phyloP scores from a whole-genome alignment of 257 asterid genomes.

The Verbena officinalis region DNA sequence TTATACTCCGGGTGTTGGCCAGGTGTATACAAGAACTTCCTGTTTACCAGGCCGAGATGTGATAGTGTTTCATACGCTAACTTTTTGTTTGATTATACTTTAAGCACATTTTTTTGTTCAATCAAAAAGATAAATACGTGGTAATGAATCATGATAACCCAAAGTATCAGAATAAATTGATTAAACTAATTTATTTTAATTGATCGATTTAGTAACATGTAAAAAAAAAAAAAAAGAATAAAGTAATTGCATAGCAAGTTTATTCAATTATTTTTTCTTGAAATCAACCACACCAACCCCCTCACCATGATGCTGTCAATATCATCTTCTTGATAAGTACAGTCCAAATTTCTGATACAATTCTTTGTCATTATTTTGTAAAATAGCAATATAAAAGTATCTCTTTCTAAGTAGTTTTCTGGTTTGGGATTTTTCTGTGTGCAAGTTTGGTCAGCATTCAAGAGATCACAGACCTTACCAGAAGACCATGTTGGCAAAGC shows the following conservation, averaged over 20 bases:
- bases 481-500: constrained; percentile 1
- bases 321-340: background rate
- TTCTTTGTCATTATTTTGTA: background rate
- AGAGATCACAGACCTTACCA: background rate
- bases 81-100: background rate
- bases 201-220: no score
- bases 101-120: background rate
- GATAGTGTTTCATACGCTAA: constrained; percentile 1
- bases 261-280: background rate
- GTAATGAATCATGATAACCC: background rate
- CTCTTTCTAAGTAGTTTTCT: background rate
- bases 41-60: no score
- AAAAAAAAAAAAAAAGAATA: no score
- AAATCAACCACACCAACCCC: constrained; percentile 3
- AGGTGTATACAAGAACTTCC: no score
- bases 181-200: no score
- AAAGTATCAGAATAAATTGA: no score
- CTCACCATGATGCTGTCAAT: background rate
- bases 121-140: background rate
- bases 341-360: no score
- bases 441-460: background rate
- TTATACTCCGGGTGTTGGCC: no score
- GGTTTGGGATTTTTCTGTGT: background rate
- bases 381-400: background rate
- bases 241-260: background rate